Base-by-base conservation (phyloP, 2,329 filamentous ascomycete genomes). In the Chaetothyriales sp. region DNA sequence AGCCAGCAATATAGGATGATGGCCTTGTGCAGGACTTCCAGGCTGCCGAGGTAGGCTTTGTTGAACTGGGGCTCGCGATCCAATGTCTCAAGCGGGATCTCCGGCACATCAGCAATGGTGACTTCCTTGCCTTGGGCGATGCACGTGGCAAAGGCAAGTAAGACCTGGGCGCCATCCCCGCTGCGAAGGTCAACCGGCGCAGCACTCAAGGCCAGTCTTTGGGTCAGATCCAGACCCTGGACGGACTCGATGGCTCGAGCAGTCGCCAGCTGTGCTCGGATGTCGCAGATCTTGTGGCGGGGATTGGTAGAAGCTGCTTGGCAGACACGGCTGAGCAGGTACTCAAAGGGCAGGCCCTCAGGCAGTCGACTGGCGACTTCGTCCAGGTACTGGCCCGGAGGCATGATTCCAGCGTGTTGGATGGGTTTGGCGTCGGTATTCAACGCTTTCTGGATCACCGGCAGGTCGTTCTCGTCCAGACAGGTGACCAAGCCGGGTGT, bases 1-100 rank as follows among this genome's bases (percentile, higher is more conserved):
- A 98, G 73, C 92, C 92, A 98, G 1, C 94, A 74, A 63, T 96
- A 98, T 46, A 89, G 70, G 44, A 90, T 86, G 39, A 98, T 71
- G 25, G 79, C 74, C 60, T 86, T 85, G 69, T 98, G 92, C 15
- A 98, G 73, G 2, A 70, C 65, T 65, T 98, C 92, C 18, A 96
- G 71, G 7, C 73, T 68, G 50, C 72, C 70, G 9, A 98, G 73
- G 57, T 87, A 86, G 0, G 70, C 64, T 49, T 74, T 68, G 12
- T 66, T 64, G 1, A 64, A 64, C 0, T 67, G 68, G 1, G 72
- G 64, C 0, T 68, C 61, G 22, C 70, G 53, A 54, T 95, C 86
- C 2, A 96, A 74, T 2, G 83, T 65, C 55, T 89, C 83, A 1
- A 98, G 70, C 20, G 84, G 74, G 5, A 96, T 69, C 50, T 78